phyloP scores from a whole-genome alignment of 495 filamentous ascomycete genomes.

The Melanomma pulvis-pyrius region DNA sequence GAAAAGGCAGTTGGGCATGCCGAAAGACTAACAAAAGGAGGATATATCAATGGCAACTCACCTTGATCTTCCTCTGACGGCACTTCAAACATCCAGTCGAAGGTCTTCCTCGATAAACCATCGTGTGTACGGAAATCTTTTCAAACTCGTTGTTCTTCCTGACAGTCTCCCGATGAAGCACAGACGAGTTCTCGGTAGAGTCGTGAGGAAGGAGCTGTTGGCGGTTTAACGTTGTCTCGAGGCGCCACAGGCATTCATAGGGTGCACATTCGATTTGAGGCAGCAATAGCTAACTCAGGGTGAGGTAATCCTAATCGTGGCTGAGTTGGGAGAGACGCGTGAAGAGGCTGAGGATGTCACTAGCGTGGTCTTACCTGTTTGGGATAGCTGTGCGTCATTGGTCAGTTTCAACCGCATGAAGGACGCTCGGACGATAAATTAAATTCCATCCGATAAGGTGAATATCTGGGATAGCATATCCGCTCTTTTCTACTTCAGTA shows the following conservation, averaged over 20 bases:
- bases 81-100: constrained; percentile 32
- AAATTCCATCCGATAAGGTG: background rate
- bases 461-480: background rate
- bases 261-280: background rate
- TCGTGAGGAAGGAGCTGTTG: background rate
- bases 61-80: constrained; percentile 31
- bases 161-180: background rate
- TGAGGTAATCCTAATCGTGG: background rate
- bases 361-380: constrained; percentile 6
- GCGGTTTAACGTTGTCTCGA: background rate
- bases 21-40: background rate
- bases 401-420: background rate
- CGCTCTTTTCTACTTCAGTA: background rate
- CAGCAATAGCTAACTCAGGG: background rate
- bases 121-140: background rate
- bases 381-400: constrained; percentile 20
- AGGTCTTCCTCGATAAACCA: constrained; percentile 35
- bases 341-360: background rate
- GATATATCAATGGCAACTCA: background rate
- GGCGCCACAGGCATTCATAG: background rate
- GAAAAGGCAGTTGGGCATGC: background rate
- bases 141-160: background rate
- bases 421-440: background rate
- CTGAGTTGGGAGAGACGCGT: background rate
- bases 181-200: background rate